Evolutionary conservation across 1,139 yeast genomes (phyloP).

Genomic region (Trichomonascaceae sp.): DNA sequence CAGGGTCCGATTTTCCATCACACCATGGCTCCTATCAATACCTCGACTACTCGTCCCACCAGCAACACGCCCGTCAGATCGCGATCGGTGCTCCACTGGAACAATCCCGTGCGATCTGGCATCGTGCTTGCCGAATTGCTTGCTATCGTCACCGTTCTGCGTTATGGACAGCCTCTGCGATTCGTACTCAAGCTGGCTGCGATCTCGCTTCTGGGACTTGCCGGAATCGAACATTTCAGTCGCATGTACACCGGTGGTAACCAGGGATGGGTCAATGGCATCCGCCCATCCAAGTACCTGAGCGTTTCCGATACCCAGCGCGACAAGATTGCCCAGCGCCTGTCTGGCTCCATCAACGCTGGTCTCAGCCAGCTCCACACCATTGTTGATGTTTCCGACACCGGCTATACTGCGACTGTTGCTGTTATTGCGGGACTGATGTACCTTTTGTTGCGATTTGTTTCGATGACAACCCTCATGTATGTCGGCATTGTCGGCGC

Average conservation of each 20-base stretch:
- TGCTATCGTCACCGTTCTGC: constrained; percentile 45
- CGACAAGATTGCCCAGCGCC: constrained; percentile 19
- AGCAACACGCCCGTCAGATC: no score
- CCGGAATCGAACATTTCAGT: constrained; percentile 23
- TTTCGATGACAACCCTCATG: constrained; percentile 59
- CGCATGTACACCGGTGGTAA: constrained; percentile 22
- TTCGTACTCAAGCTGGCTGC: constrained; percentile 42
- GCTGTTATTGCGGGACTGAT: constrained; percentile 37
- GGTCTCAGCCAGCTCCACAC: constrained; percentile 35
- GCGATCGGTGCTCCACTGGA: constrained; percentile 69
- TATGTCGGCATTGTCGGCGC: constrained; percentile 45
- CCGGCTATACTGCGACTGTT: constrained; percentile 64
- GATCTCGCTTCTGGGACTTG: constrained; percentile 23
- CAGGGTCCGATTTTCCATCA: no score
- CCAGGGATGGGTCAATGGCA: constrained; percentile 21
- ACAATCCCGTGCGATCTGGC: constrained; percentile 66
- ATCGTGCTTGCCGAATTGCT: constrained; percentile 59
- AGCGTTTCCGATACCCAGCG: constrained; percentile 20
- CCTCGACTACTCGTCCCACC: no score
- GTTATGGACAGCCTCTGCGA: constrained; percentile 58
- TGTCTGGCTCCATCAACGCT: constrained; percentile 21
- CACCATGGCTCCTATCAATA: no score
- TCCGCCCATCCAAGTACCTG: constrained; percentile 24
- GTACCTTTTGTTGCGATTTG: constrained; percentile 62
- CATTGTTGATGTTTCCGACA: constrained; percentile 50